phyloP scores from a whole-genome alignment of 83 land plant species.

The Diphasiastrum complanatum region DNA sequence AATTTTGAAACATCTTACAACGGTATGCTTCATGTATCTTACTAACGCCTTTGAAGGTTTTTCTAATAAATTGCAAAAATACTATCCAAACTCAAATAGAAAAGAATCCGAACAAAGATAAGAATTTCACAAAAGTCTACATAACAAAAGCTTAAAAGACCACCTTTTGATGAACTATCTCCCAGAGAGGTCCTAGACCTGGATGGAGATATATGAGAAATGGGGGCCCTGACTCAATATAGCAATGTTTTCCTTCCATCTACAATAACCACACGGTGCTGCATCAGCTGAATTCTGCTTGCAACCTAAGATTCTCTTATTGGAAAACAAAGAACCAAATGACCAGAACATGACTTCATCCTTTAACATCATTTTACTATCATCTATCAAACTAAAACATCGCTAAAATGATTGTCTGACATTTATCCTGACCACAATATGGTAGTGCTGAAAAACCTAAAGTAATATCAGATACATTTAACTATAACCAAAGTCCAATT shows the following conservation, averaged over 20 bases:
- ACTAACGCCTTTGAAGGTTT: neutral
- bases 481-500: no score
- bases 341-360: neutral
- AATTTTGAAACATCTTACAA: no score
- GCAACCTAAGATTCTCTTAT: neutral
- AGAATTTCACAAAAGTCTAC: neutral
- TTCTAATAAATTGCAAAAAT: no score
- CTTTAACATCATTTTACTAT: neutral
- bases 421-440: no score
- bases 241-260: constrained; percentile 68
- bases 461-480: no score
- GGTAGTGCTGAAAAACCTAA: no score
- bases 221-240: constrained; percentile 75
- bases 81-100: no score
- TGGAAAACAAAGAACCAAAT: neutral
- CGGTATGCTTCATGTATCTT: no score
- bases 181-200: constrained; percentile 93
- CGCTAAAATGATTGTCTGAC: no score
- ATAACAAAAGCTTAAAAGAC: neutral
- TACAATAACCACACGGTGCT: constrained; percentile 20
- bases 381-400: neutral
- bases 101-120: neutral
- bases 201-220: constrained; percentile 84
- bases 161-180: constrained; percentile 80
- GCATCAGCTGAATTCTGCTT: neutral